These are phyloP conservation scores for Trichosporon asahii DNA, from an alignment of 1,284 basidiomycete species.

Conservation along the genomic window DNA sequence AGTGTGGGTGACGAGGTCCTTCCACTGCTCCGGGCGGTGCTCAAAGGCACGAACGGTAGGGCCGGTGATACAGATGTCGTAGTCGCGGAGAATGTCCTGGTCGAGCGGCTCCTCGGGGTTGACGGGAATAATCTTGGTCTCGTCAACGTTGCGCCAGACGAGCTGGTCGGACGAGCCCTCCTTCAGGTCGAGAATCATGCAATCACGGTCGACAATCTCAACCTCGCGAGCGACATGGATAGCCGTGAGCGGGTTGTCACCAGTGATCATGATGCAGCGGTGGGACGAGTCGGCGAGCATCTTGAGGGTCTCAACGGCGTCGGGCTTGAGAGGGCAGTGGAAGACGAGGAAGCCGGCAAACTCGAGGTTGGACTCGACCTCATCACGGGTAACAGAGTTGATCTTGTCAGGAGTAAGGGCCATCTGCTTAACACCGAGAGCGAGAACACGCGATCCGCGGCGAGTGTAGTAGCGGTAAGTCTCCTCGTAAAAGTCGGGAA, in stretches of 20 bases:
- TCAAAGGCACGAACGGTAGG: constrained; percentile 83
- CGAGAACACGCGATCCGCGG: constrained; percentile 83
- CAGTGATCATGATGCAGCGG: constrained; percentile 97
- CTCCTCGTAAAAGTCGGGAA: constrained; percentile 79
- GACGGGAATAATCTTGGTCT: constrained; percentile 77
- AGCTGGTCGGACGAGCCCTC: constrained; percentile 75
- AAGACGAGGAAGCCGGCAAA: constrained; percentile 94
- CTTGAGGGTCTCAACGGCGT: constrained; percentile 80
- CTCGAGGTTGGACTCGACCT: constrained; percentile 69
- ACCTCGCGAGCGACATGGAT: constrained; percentile 90
- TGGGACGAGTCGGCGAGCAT: constrained; percentile 93
- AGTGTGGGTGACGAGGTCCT: constrained; percentile 77
- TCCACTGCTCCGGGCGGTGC: constrained; percentile 58
- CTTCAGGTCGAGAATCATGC: constrained; percentile 80
- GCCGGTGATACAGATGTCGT: constrained; percentile 93
- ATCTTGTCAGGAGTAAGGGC: constrained; percentile 70
- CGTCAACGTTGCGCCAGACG: constrained; percentile 90
- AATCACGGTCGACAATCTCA: constrained; percentile 90
- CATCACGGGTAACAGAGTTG: constrained; percentile 72
- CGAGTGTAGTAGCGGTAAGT: constrained; percentile 91
- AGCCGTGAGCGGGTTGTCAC: constrained; percentile 92
- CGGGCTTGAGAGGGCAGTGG: constrained; percentile 91
- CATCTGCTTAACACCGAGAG: constrained; percentile 79
- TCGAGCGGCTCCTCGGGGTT: constrained; percentile 74
- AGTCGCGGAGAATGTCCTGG: constrained; percentile 67